Base-by-base conservation (phyloP, 1,284 basidiomycete genomes). In the Inonotus obliquus region DNA sequence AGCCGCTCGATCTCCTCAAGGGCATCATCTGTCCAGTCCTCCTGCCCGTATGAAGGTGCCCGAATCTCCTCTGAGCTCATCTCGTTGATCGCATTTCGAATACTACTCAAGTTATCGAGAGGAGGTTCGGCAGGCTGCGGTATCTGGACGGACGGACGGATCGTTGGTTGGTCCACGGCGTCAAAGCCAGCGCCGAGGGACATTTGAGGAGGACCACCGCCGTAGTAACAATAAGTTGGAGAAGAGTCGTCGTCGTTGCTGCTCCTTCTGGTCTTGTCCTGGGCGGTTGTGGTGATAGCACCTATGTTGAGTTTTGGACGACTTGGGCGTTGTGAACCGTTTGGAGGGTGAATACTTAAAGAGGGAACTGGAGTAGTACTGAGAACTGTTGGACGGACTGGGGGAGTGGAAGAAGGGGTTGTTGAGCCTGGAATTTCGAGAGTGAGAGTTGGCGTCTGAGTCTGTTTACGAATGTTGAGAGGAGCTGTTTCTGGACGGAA, bases 1-100 rank as follows among this genome's bases (percentile, higher is more conserved):
- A 99, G 78, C 44, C 90, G 80, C 17, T 77, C 74, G 25, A 96
- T 66, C 63, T 89, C 84, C 65, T 92, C 89, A 45, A 97, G 78
- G 65, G 87, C 76, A 53, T 84, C 83, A 71, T 92, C 89, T 9
- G 82, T 80, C 79, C 82, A 91, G 54, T 82, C 73, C 19, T 64
- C 63, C 56, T 64, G 55, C 19, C 60, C 51, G 29, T 58, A 51
- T 17, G 49, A 19, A 5, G 61, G 51, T 6, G 53, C 38, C 17
- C 49, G 63, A 13, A 64, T 54, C 38, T 64, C 63, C 41, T 64
- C 63, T 11, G 44, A 47, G 17, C 52, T 55, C 57, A 63, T 54
- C 25, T 63, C 57, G 45, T 38, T 60, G 58, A 63, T 60, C 11
- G 53, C 51, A 9, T 35, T 39, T 1, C 57, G 62, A 25, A 63